phyloP scores from a whole-genome alignment of 1,284 basidiomycete species.

The Xerocomus cyaneibrunnescens region DNA sequence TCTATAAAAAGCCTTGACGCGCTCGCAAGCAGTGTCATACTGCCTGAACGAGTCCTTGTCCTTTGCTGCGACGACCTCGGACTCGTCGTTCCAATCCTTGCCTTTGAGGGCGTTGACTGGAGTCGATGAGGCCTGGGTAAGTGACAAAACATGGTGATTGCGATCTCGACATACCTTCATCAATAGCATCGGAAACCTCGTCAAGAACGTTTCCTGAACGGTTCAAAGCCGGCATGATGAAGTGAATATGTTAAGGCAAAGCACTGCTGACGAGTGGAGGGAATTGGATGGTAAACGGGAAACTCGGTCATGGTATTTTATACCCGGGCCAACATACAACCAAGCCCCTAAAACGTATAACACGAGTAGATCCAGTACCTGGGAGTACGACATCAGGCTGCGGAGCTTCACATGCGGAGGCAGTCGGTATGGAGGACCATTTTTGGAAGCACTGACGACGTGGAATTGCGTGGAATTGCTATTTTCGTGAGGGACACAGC shows the following conservation, averaged over 20 bases:
- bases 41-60: conserved; percentile 76
- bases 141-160: neutral
- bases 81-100: conserved; percentile 56
- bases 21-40: conserved; percentile 79
- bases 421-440: conserved; percentile 11
- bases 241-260: neutral
- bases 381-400: conserved; percentile 20
- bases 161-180: conserved; percentile 53
- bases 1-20: conserved; percentile 84
- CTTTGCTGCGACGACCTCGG: conserved; percentile 71
- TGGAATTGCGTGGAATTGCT: conserved; percentile 16
- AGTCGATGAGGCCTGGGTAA: neutral
- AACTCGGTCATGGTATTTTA: conserved; percentile 17
- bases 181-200: conserved; percentile 69
- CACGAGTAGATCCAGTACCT: conserved; percentile 13
- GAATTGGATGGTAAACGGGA: neutral
- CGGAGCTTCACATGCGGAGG: conserved; percentile 23
- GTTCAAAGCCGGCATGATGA: conserved; percentile 28
- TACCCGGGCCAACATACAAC: conserved; percentile 14
- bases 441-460: conserved; percentile 18
- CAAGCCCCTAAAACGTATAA: conserved; percentile 5
- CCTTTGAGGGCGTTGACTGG: conserved; percentile 69
- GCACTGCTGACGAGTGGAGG: neutral
- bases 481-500: conserved; percentile 6
- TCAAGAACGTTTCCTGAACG: conserved; percentile 50